Percentiles rank a stretch among this genome's conserved stretches.
Conservation (phyloP, 2,329 filamentous ascomycete genomes). For the Fusarium abutilonis region DNA sequence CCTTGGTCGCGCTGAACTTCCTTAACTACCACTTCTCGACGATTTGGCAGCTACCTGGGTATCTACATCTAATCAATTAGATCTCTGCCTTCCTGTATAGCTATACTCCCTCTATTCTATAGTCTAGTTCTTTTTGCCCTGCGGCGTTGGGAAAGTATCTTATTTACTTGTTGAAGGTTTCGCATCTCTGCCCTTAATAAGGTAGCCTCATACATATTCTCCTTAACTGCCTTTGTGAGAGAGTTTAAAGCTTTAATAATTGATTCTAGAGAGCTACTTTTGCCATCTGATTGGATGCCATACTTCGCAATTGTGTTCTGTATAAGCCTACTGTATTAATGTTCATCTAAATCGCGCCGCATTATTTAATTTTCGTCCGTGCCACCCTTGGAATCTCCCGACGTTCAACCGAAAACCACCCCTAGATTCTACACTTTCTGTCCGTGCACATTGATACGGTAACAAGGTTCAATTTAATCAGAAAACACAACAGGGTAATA, state of each 20-base stretch:
- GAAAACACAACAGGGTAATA: constrained; percentile 6
- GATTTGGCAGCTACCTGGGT: constrained; percentile 1
- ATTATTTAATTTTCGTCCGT: too few species aligned
- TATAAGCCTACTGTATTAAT: too few species aligned
- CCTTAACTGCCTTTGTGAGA: not conserved
- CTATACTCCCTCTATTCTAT: constrained; percentile 13
- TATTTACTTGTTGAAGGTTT: not conserved
- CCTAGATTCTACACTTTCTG: too few species aligned
- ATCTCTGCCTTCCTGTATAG: constrained; percentile 10
- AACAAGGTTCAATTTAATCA: too few species aligned
- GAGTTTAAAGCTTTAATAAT: not conserved
- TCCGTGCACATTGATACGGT: too few species aligned
- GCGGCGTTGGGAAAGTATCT: not conserved
- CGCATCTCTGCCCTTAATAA: not conserved
- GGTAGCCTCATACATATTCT: not conserved
- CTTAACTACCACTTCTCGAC: not conserved
- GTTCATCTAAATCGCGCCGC: too few species aligned
- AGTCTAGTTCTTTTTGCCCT: constrained; percentile 10
- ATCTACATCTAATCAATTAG: constrained; percentile 21
- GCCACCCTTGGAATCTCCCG: constrained; percentile 5
- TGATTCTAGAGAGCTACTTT: not conserved
- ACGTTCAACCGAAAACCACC: too few species aligned
- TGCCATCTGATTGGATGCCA: constrained; percentile 3
- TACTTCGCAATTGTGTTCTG: too few species aligned
- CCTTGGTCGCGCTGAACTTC: not conserved